These are phyloP conservation scores for Lachancea cidri DNA, from an alignment of 805 yeast species.

Conservation along the genomic window DNA sequence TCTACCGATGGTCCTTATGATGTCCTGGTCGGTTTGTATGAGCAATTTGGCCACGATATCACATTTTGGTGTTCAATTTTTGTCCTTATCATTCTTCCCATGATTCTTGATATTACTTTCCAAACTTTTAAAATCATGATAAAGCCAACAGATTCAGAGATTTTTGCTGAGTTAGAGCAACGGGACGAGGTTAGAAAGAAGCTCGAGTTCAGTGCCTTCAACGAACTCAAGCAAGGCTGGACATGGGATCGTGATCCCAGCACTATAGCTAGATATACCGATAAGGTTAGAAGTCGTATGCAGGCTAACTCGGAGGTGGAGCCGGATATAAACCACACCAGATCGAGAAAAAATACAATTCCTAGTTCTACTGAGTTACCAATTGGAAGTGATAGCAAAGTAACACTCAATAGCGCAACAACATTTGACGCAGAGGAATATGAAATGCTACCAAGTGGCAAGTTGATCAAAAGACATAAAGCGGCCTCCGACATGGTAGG, in stretches of 20 bases:
- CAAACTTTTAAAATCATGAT: slow-evolving; percentile 53
- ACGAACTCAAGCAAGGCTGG: slow-evolving; percentile 78
- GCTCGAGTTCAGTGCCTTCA: slow-evolving; percentile 67
- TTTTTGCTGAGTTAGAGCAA: slow-evolving; percentile 72
- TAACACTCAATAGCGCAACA: slow-evolving; percentile 16
- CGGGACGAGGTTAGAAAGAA: slow-evolving; percentile 58
- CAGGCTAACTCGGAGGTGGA: slow-evolving; percentile 1
- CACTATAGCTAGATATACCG: slow-evolving; percentile 26
- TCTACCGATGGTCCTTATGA: slow-evolving; percentile 51
- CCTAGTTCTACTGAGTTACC: slow-evolving; percentile 41
- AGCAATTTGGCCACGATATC: slow-evolving; percentile 73
- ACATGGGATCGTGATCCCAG: slow-evolving; percentile 49
- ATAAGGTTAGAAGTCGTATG: slow-evolving; percentile 12
- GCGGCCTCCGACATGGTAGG: slow-evolving; percentile 7
- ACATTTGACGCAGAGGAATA: slow-evolving; percentile 30
- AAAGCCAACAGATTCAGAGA: slow-evolving; percentile 68
- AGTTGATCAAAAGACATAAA: slow-evolving; percentile 43
- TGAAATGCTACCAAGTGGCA: slow-evolving; percentile 74
- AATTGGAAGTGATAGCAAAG: slow-evolving; percentile 41
- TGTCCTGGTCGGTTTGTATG: slow-evolving; percentile 61
- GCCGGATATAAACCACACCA: slow-evolving; percentile 6
- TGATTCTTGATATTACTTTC: slow-evolving; percentile 60
- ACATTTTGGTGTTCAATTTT: slow-evolving; percentile 82
- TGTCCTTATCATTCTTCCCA: slow-evolving; percentile 50
- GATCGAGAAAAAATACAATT: slow-evolving; percentile 21